A percentile compares a stretch with the other conserved stretches of the same genome.
Evolutionary conservation across 2,329 filamentous ascomycete species (phyloP).

Genomic region (Chaetomium sp.): DNA sequence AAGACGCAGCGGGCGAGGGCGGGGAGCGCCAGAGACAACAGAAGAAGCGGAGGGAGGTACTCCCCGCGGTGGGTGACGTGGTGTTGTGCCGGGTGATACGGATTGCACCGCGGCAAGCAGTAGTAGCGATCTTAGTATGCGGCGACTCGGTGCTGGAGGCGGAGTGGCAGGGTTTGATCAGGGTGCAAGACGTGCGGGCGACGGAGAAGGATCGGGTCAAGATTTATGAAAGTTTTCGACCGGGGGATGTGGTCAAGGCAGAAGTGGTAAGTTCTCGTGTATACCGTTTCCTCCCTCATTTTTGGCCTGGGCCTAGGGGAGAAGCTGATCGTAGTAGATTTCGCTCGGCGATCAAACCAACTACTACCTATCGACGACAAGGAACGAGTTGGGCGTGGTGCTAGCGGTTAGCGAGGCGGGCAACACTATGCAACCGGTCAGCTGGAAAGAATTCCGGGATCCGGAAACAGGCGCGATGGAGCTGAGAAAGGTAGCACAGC

Average conservation of each 20-base stretch:
- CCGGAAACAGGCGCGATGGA: conserved; percentile 70
- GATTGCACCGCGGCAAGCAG: conserved; percentile 77
- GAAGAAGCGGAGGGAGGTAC: conserved; percentile 59
- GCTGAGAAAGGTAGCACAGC: conserved; percentile 87
- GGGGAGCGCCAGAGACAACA: conserved; percentile 17
- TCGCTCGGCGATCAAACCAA: conserved; percentile 88
- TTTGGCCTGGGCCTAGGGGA: neutral
- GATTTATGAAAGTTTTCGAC: conserved; percentile 83
- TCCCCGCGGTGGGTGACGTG: conserved; percentile 73
- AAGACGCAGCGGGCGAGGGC: conserved; percentile 13
- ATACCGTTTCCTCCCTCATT: neutral
- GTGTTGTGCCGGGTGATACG: conserved; percentile 83
- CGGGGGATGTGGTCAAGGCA: conserved; percentile 85
- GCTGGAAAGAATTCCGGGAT: conserved; percentile 93
- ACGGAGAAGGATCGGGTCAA: conserved; percentile 95
- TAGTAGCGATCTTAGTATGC: conserved; percentile 79
- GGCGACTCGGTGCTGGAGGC: conserved; percentile 65
- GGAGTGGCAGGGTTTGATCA: conserved; percentile 78
- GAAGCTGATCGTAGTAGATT: conserved; percentile 45
- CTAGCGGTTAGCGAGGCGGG: conserved; percentile 85
- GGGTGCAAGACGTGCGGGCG: conserved; percentile 84
- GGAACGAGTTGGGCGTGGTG: conserved; percentile 87
- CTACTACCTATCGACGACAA: conserved; percentile 90
- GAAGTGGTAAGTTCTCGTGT: conserved; percentile 56
- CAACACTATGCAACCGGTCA: conserved; percentile 86